A percentile compares a stretch with the other conserved stretches of the same genome.
Conservation (phyloP, 345 rosid genomes). For the Sapria himalayana region DNA sequence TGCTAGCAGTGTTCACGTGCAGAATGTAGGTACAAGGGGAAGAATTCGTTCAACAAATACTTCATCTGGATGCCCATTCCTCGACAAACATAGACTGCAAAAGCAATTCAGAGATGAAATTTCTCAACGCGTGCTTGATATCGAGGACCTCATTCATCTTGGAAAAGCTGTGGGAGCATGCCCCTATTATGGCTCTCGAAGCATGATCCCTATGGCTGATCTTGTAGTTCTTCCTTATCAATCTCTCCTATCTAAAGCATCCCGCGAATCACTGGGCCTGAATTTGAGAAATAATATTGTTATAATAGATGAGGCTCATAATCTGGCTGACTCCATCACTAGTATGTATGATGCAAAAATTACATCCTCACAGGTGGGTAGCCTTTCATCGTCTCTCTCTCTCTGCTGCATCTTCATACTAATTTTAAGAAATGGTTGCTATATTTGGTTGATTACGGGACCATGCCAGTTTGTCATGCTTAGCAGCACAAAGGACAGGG, state of each 20-base stretch:
- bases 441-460: no score
- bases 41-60: constrained; percentile 25
- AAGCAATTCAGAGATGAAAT: constrained; percentile 30
- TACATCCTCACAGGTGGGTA: constrained; percentile 41
- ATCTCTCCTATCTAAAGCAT: constrained; percentile 75
- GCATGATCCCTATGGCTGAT: constrained; percentile 52
- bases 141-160: constrained; percentile 68
- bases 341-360: constrained; percentile 72
- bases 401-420: no score
- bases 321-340: constrained; percentile 83
- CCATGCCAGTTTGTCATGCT: no score
- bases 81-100: constrained; percentile 40
- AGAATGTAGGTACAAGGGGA: constrained; percentile 44
- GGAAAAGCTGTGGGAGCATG: constrained; percentile 56
- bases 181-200: constrained; percentile 84
- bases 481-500: no score
- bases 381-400: no score
- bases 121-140: constrained; percentile 51
- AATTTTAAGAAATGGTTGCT: no score
- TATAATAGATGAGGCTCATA: constrained; percentile 91
- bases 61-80: constrained; percentile 74
- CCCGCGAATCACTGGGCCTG: constrained; percentile 82
- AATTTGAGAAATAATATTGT: constrained; percentile 55
- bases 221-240: constrained; percentile 90
- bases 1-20: constrained; percentile 10